Evolutionary conservation across 805 yeast species (phyloP), one percentile per base, ranked within the genome.

Genomic region (Myxozyma monticola): DNA sequence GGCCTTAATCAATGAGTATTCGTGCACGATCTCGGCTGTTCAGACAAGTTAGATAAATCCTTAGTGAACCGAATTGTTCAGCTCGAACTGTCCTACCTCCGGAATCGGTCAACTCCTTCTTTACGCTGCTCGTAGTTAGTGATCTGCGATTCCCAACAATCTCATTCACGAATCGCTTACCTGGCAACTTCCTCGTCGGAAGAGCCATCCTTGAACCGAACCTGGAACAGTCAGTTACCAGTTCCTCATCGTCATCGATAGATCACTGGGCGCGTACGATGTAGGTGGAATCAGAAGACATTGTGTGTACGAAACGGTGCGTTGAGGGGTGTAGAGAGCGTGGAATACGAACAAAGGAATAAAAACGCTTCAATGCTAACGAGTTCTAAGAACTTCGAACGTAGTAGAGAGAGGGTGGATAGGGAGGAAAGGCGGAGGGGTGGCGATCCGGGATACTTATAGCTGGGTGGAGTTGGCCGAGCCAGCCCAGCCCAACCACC

Each of bases 1-100:
- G 9, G 58, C 63, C 48, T 60, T 60, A 48, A 60, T 56, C 30
- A 60, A 30, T 9, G 62, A 42, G 40, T 60, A 60, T 42, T 60
- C 63, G 26, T 60, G 63, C 22, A 46, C 48, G 18, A 60, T 58
- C 31, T 46, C 58, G 33, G 52, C 58, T 54, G 24, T 6, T 17
- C n/a, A 5, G n/a, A 21, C 21, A 21, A 12, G 31, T 31, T 42
- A 31, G 38, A 10, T 18, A 29, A 21, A 14, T 14, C 31, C 9
- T 31, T 22, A 24, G 10, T 15, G 10, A 37, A 21, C 2, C 8
- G 9, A 9, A 7, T 45, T 2, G 26, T 8, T 18, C 37, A 10
- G 22, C 17, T 7, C 17, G n/a, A 29, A 14, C 12, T 21, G 8
- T 4, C 36, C 18, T 48, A 46, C 63, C 63, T 29, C 62, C 62